A percentile compares a stretch with the other conserved stretches of the same genome.
Evolutionary conservation across 352 stramenopile genomes (phyloP).

Genomic region (Phytophthora kernoviae): DNA sequence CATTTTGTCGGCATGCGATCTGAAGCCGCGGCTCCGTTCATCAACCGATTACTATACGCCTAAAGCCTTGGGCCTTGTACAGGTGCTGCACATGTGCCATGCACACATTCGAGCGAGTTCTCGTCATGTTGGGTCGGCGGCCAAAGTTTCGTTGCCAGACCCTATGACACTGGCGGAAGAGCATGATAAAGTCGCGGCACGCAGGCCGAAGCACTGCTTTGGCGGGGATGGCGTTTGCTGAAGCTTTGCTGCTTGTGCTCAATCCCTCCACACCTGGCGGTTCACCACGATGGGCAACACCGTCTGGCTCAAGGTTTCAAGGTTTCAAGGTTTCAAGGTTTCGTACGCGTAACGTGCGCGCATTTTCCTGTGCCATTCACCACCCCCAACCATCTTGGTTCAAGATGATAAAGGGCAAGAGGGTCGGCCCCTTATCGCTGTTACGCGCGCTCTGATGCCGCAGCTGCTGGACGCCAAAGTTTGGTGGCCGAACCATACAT

Average conservation of each 20-base stretch:
- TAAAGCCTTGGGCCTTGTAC: too few species aligned
- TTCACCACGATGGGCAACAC: neutral
- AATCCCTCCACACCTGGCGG: neutral
- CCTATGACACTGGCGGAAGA: neutral
- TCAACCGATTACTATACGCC: too few species aligned
- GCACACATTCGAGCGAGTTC: neutral
- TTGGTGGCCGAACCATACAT: too few species aligned
- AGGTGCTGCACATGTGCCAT: neutral
- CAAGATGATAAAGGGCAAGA: too few species aligned
- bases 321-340: too few species aligned
- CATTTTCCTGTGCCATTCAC: neutral
- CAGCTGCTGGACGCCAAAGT: neutral
- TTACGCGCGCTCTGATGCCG: neutral
- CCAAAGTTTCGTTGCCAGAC: neutral
- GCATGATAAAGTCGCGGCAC: neutral
- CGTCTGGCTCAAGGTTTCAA: neutral
- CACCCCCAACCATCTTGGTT: too few species aligned
- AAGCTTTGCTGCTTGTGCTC: constrained; percentile 1
- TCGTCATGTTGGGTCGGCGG: neutral
- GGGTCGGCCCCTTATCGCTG: neutral
- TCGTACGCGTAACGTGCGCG: neutral
- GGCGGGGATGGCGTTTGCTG: neutral
- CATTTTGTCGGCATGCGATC: neutral
- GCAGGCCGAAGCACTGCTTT: neutral
- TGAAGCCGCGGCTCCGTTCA: neutral